Percentiles rank a stretch among this genome's conserved stretches.
phyloP scores from a whole-genome alignment of 176 grass and related monocot genomes.

The Musa beccarii region DNA sequence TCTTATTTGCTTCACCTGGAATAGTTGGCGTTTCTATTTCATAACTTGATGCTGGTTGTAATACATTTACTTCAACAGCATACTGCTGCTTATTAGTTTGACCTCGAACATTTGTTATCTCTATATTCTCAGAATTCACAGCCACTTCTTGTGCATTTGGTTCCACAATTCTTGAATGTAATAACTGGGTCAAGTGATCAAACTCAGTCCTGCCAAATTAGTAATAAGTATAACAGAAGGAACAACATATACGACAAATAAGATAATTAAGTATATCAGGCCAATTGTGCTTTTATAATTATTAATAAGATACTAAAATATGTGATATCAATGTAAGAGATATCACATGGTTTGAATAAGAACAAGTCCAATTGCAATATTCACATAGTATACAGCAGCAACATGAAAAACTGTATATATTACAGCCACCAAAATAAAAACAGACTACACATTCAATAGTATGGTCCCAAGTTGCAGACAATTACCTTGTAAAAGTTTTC shows the following conservation, averaged over 20 bases:
- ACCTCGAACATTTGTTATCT: slow-evolving; percentile 4
- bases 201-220: slow-evolving; percentile 42
- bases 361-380: no score
- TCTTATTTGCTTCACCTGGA: background rate
- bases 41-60: background rate
- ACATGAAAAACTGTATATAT: background rate
- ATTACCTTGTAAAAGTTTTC: slow-evolving; percentile 10
- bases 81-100: slow-evolving; percentile 25
- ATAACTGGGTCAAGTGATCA: slow-evolving; percentile 40
- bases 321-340: background rate
- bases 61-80: slow-evolving; percentile 20
- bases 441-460: background rate
- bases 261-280: no score
- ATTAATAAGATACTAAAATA: background rate
- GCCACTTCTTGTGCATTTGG: slow-evolving; percentile 20
- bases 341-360: no score
- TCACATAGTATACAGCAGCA: background rate
- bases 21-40: slow-evolving; percentile 6
- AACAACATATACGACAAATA: background rate
- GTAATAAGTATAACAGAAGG: background rate
- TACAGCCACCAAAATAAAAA: background rate
- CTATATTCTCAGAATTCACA: slow-evolving; percentile 17
- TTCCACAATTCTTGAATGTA: slow-evolving; percentile 44
- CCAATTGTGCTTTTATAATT: no score
- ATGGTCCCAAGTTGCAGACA: background rate